A percentile compares a stretch with the other conserved stretches of the same genome.
Evolutionary conservation across 2,329 filamentous ascomycete genomes (phyloP).

Genomic region (Colletotrichum musicola): DNA sequence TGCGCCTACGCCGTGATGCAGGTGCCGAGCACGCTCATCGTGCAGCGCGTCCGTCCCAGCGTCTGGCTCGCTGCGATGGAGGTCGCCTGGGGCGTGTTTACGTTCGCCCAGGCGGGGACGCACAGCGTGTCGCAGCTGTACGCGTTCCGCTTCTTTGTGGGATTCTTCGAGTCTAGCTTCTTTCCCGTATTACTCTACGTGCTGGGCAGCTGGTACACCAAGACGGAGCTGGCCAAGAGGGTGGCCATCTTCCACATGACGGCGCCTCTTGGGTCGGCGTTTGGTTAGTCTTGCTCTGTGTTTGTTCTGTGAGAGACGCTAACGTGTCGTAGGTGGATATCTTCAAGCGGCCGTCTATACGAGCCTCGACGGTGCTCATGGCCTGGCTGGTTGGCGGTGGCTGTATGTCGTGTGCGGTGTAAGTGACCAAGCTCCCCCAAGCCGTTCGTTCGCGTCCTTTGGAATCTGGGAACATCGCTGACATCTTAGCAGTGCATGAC

Average conservation of each 20-base stretch:
- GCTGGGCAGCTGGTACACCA: slow-evolving; percentile 58
- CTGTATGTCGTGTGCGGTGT: slow-evolving; percentile 55
- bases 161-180: slow-evolving; percentile 52
- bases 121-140: slow-evolving; percentile 52
- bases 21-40: slow-evolving; percentile 45
- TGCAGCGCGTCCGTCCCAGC: slow-evolving; percentile 45
- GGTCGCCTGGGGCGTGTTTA: slow-evolving; percentile 42
- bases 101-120: slow-evolving; percentile 25
- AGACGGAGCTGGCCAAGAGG: slow-evolving; percentile 60
- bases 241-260: slow-evolving; percentile 61
- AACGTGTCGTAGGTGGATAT: slow-evolving; percentile 47
- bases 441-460: too few relatives aligned
- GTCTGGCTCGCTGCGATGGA: slow-evolving; percentile 46
- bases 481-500: slow-evolving; percentile 31
- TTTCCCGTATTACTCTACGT: slow-evolving; percentile 46
- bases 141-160: slow-evolving; percentile 57
- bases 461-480: background rate
- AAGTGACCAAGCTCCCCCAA: background rate
- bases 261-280: slow-evolving; percentile 65
- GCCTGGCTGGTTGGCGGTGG: slow-evolving; percentile 55
- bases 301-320: background rate
- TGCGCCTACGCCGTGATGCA: slow-evolving; percentile 44
- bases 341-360: slow-evolving; percentile 67
- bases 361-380: slow-evolving; percentile 61
- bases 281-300: slow-evolving; percentile 48